These are phyloP conservation scores for Paramecium pentaurelia DNA, from an alignment of 73 alveolate species.

Conservation along the genomic window DNA sequence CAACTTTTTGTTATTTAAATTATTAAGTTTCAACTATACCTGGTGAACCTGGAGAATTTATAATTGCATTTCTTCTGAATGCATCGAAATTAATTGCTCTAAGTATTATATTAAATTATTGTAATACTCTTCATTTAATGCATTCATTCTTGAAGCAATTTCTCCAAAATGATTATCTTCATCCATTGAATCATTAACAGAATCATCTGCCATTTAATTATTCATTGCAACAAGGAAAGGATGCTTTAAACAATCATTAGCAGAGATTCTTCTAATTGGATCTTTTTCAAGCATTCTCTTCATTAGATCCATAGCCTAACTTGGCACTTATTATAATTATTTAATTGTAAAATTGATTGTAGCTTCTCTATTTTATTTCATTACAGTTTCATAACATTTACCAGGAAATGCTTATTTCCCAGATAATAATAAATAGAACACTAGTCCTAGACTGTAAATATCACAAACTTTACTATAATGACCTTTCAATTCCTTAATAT, in stretches of 20 bases:
- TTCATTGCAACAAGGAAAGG: not conserved
- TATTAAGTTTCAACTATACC: not conserved
- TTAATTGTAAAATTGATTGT: not conserved
- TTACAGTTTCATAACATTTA: not conserved
- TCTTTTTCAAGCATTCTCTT: conserved; percentile 30
- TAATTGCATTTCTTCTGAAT: not conserved
- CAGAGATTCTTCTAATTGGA: conserved; percentile 18
- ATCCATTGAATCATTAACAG: not conserved
- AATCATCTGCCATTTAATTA: not conserved
- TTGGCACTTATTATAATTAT: not conserved
- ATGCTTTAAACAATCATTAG: not conserved
- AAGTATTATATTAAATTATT: not conserved
- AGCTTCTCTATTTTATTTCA: conserved; percentile 23
- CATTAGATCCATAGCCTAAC: not conserved
- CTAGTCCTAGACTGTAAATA: conserved; percentile 21
- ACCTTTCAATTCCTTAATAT: conserved; percentile 6
- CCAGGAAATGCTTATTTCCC: conserved; percentile 29
- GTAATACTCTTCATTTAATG: not conserved
- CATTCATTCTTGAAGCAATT: not conserved
- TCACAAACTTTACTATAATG: conserved; percentile 21
- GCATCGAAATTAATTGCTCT: not conserved
- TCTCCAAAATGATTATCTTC: not conserved
- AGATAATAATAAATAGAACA: not conserved
- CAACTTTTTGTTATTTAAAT: not conserved
- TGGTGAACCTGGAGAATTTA: not conserved